Percentiles rank a stretch among this genome's conserved stretches.
phyloP scores from a whole-genome alignment of 306 rosid genomes.

The Trifolium fragiferum region DNA sequence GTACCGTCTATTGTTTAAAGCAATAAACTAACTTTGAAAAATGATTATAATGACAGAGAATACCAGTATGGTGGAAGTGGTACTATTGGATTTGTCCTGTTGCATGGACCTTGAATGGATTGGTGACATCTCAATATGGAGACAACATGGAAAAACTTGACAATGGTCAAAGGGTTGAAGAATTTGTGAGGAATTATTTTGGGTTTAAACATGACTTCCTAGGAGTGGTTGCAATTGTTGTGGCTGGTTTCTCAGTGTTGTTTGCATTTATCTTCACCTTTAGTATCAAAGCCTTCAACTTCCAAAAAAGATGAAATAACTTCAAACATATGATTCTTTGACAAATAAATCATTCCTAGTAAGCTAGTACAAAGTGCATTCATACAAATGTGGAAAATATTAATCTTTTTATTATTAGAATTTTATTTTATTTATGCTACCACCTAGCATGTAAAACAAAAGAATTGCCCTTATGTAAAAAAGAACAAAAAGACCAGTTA shows the following conservation, averaged over 20 bases:
- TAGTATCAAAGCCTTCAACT: constrained; percentile 66
- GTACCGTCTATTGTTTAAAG: not conserved
- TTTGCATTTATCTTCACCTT: constrained; percentile 72
- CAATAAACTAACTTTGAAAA: constrained; percentile 24
- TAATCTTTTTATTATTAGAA: too few species aligned
- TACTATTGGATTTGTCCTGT: constrained; percentile 81
- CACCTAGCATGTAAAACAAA: not conserved
- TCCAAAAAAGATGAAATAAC: constrained; percentile 60
- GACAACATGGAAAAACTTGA: constrained; percentile 57
- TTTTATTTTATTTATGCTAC: too few species aligned
- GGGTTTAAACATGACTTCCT: constrained; percentile 67
- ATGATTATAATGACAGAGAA: constrained; percentile 55
- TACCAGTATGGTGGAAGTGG: constrained; percentile 97
- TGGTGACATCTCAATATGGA: constrained; percentile 76
- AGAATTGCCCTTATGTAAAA: not conserved
- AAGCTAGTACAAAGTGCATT: too few species aligned
- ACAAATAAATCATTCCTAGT: not conserved
- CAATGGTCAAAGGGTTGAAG: constrained; percentile 68
- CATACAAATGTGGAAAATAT: too few species aligned
- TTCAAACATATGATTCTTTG: constrained; percentile 6
- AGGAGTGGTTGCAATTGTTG: constrained; percentile 63
- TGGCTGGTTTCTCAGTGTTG: constrained; percentile 64
- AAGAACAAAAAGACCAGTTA: not conserved
- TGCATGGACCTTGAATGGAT: constrained; percentile 82
- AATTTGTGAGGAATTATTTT: constrained; percentile 65